phyloP scores from a whole-genome alignment of 345 rosid species.

The Gossypium stocksii region DNA sequence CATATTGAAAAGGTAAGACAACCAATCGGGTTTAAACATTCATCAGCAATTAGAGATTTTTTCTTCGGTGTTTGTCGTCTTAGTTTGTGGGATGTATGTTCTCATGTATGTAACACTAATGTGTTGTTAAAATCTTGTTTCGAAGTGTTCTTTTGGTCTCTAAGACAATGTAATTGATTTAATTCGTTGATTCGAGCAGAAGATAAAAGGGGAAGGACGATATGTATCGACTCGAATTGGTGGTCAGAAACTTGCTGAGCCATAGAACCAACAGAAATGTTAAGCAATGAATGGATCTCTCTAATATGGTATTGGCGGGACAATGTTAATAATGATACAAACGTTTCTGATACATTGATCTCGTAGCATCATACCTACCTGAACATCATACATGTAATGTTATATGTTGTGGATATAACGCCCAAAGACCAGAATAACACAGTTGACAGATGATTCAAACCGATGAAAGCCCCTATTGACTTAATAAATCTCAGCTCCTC shows the following conservation, averaged over 20 bases:
- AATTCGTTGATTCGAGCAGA: not conserved
- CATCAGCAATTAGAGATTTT: not conserved
- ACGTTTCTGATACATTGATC: not conserved
- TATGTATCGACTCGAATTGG: too few relatives aligned
- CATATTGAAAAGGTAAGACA: conserved; percentile 52
- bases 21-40: not conserved
- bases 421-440: not conserved
- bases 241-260: not conserved
- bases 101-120: not conserved
- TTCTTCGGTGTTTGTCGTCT: not conserved
- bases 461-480: not conserved
- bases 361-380: too few relatives aligned
- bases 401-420: not conserved
- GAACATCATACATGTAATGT: not conserved
- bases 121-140: not conserved
- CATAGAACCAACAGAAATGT: not conserved
- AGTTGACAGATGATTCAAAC: too few relatives aligned
- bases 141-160: not conserved
- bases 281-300: too few relatives aligned
- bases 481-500: not conserved
- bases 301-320: too few relatives aligned
- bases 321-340: not conserved
- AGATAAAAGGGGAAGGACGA: not conserved
- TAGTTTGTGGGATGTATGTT: not conserved
- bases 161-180: not conserved